phyloP scores from a whole-genome alignment of 2,329 filamentous ascomycete species.

The Bipolaris sorokiniana region DNA sequence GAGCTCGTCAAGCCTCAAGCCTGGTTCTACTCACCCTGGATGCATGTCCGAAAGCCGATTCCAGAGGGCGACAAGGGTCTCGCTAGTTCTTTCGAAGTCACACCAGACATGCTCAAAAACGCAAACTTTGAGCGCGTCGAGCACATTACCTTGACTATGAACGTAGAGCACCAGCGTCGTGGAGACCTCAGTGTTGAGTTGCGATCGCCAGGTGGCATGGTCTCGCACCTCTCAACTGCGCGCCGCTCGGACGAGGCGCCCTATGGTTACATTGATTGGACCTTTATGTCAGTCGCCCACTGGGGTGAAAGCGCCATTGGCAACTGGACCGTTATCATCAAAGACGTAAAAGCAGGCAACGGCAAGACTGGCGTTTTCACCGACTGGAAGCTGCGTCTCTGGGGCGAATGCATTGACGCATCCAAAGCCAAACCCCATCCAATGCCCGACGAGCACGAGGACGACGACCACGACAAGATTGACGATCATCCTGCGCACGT shows the following conservation, averaged over 20 bases:
- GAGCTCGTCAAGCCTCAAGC: constrained; percentile 90
- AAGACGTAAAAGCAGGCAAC: constrained; percentile 77
- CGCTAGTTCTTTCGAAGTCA: constrained; percentile 81
- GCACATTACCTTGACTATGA: constrained; percentile 98
- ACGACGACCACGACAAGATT: constrained; percentile 75
- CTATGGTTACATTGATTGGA: constrained; percentile 89
- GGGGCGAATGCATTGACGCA: constrained; percentile 85
- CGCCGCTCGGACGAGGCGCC: constrained; percentile 71
- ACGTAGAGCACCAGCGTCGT: constrained; percentile 82
- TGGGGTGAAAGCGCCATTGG: constrained; percentile 91
- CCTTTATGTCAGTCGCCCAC: constrained; percentile 97
- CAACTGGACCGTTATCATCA: constrained; percentile 89
- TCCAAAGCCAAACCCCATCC: constrained; percentile 76
- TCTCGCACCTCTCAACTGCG: constrained; percentile 81
- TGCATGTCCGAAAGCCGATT: constrained; percentile 83
- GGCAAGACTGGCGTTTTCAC: constrained; percentile 76
- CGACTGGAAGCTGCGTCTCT: constrained; percentile 93
- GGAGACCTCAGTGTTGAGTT: constrained; percentile 94
- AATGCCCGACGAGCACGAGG: constrained; percentile 81
- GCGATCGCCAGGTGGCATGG: constrained; percentile 78
- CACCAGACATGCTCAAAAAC: constrained; percentile 75
- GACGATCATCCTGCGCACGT: constrained; percentile 64
- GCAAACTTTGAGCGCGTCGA: constrained; percentile 88
- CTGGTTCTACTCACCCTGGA: constrained; percentile 93
- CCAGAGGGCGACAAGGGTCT: constrained; percentile 85